Base-by-base conservation (phyloP, 2,329 filamentous ascomycete genomes). In the Stemphylium vesicarium region DNA sequence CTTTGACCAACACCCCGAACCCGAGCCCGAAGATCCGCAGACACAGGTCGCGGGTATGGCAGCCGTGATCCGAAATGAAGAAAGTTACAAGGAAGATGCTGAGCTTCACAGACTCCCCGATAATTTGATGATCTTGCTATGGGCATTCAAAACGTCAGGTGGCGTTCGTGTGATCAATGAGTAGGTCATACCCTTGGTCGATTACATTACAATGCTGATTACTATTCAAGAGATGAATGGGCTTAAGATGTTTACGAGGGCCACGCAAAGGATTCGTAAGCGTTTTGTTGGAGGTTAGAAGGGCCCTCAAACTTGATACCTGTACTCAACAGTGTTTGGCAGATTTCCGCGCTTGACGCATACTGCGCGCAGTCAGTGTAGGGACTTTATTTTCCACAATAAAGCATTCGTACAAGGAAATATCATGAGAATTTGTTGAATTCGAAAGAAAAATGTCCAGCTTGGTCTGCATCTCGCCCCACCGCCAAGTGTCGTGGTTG, bases 51-150 rank as follows among this genome's bases (percentile, higher is more conserved):
- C 22, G 7, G 59, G 46, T 1, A 62, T 70, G 43, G 63, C 62
- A 2, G 55, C 62, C 1, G 39, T 63, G 0, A 56, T 71, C 4
- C 53, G 62, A n/a, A 60, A 61, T 12, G 62, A 68, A 5, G 50
- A 64, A 16, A 59, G 50, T 12, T 63, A 53, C 45, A 54, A 53
- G 39, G 33, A 63, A 2, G 60, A 69, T 32, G 7, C 38, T 1
- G 45, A 57, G 1, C 53, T 71, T 4, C 55, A 65, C 9, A 29
- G 4, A 1, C 42, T 71, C 4, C 43, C 63, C 1, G 66, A 69
- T 37, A 16, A 52, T 2, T 6, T 24, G 2, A 59, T 65, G 42
- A 43, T 69, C 2, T 8, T 70, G 4, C 6, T 63, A 1, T 69
- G 65, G 64, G 64, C 54, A 1, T 53, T 70, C 10, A 66, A 62